Conservation (phyloP, 352 stramenopile species). For the Elongisporangium prolatum region DNA sequence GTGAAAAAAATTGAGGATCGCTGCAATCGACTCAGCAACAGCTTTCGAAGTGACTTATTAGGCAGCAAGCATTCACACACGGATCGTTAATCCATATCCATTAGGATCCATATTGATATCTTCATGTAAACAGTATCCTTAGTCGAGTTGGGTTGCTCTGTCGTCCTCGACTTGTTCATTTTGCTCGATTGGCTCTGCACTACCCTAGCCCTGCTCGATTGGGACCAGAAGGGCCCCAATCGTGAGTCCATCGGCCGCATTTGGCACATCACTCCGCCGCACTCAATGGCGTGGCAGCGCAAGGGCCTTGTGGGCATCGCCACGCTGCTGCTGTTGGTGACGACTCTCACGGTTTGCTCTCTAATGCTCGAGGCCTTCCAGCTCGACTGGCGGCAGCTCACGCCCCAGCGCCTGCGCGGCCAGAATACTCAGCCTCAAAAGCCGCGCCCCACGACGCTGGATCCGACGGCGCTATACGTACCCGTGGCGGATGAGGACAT, state of each 20-base stretch:
- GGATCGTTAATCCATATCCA: too few species aligned
- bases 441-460: background rate
- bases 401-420: conserved; percentile 1
- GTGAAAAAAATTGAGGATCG: background rate
- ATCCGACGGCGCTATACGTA: background rate
- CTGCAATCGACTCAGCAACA: background rate
- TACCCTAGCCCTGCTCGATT: background rate
- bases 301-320: conserved; percentile 9
- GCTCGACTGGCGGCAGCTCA: conserved; percentile 24
- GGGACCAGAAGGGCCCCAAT: conserved; percentile 2
- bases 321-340: conserved; percentile 18
- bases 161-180: background rate
- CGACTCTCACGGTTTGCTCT: conserved; percentile 14
- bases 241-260: conserved; percentile 1
- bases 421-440: background rate
- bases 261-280: background rate
- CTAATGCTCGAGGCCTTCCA: conserved; percentile 22
- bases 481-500: background rate
- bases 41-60: too few species aligned
- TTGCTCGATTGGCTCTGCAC: background rate
- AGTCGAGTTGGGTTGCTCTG: background rate
- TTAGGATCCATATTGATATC: too few species aligned
- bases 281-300: conserved; percentile 19
- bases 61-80: too few species aligned
- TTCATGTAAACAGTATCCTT: background rate